phyloP scores from a whole-genome alignment of 176 grass and related monocot genomes.

The Aegilops speltoides region DNA sequence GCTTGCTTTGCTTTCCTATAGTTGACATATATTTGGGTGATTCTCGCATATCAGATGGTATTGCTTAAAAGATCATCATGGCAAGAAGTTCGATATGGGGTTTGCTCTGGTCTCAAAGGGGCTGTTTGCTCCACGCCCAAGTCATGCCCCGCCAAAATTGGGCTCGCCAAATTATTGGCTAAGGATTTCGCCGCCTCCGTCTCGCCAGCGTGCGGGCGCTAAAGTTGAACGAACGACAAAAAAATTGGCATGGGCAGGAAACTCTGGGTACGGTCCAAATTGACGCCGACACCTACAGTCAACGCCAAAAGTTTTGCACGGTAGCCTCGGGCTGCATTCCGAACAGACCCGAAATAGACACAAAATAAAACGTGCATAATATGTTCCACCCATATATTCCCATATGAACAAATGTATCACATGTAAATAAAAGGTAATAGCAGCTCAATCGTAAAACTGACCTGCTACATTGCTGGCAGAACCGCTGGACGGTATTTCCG shows the following conservation, averaged over 20 bases:
- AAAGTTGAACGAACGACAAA: no score
- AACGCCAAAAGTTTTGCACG: no score
- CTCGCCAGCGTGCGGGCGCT: no score
- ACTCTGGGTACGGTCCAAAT: no score
- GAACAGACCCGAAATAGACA: no score
- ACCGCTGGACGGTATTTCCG: slow-evolving; percentile 68
- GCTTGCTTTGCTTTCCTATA: background rate
- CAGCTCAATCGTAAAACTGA: slow-evolving; percentile 28
- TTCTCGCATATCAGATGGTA: background rate
- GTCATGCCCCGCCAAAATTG: no score
- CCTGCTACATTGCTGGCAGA: slow-evolving; percentile 99
- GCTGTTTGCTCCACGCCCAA: no score
- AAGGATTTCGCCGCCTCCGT: no score
- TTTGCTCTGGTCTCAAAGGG: background rate
- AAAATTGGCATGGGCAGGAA: no score
- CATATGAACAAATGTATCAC: background rate
- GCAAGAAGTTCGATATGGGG: background rate
- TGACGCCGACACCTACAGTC: no score
- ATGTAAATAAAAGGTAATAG: slow-evolving; percentile 8
- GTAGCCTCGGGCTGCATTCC: no score
- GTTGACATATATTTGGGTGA: background rate
- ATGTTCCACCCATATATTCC: background rate
- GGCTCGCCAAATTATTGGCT: no score
- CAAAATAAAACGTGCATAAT: slow-evolving; percentile 1
- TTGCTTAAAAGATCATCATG: slow-evolving; percentile 8